These are phyloP conservation scores for Leishmania mexicana DNA, from an alignment of 208 protist species.

Conservation along the genomic window DNA sequence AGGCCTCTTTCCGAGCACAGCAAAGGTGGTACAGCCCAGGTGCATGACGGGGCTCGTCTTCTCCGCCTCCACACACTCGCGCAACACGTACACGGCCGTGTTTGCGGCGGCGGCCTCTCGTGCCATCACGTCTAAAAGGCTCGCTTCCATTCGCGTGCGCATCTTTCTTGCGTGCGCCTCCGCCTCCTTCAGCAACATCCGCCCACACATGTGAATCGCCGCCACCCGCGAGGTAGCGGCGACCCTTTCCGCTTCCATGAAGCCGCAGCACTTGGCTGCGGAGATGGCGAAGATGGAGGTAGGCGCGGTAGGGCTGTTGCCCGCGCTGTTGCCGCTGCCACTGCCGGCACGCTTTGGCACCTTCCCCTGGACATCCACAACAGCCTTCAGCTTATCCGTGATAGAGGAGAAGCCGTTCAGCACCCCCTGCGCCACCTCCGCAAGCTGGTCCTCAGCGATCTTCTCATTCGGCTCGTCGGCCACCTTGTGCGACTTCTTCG, in stretches of 20 bases:
- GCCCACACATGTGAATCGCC: constrained; percentile 18
- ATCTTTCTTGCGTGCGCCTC: constrained; percentile 33
- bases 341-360: constrained; percentile 42
- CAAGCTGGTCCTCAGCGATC: constrained; percentile 59
- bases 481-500: constrained; percentile 45
- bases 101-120: constrained; percentile 74
- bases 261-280: constrained; percentile 29
- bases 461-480: constrained; percentile 53
- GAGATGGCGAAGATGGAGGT: constrained; percentile 17
- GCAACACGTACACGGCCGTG: constrained; percentile 82
- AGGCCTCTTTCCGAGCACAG: constrained; percentile 12
- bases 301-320: constrained; percentile 2
- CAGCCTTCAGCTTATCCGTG: constrained; percentile 47
- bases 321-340: background rate
- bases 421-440: constrained; percentile 48
- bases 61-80: constrained; percentile 81
- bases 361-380: constrained; percentile 36
- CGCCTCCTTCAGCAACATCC: constrained; percentile 28
- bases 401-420: constrained; percentile 30
- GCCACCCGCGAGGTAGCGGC: constrained; percentile 16
- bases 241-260: constrained; percentile 35
- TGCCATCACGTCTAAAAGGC: constrained; percentile 38
- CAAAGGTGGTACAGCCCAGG: constrained; percentile 85
- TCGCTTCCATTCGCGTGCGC: constrained; percentile 28
- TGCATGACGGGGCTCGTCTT: constrained; percentile 57